Percentiles rank a stretch among this genome's conserved stretches.
These are phyloP conservation scores for Lupinus albus DNA, from an alignment of 306 rosid species.

Conservation along the genomic window DNA sequence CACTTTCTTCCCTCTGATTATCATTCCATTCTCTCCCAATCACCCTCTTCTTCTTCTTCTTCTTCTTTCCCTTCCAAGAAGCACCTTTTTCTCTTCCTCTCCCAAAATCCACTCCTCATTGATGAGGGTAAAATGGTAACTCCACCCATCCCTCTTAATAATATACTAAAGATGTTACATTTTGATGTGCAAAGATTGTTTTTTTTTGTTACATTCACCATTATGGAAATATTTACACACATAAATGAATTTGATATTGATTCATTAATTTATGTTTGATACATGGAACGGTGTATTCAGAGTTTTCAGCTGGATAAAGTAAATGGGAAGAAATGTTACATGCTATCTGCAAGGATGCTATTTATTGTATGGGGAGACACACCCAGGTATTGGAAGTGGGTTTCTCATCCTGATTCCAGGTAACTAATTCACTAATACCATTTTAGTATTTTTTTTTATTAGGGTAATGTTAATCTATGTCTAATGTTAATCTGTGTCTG, in stretches of 20 bases:
- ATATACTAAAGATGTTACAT: too few relatives aligned
- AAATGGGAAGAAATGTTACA: constrained; percentile 71
- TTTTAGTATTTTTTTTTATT: too few relatives aligned
- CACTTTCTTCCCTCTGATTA: constrained; percentile 60
- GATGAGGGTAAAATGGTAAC: constrained; percentile 65
- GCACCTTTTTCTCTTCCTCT: constrained; percentile 55
- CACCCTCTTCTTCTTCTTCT: neutral
- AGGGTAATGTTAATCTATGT: too few relatives aligned
- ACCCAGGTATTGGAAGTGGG: constrained; percentile 78
- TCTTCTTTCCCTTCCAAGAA: constrained; percentile 51
- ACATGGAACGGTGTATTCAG: constrained; percentile 41
- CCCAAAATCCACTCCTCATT: constrained; percentile 56
- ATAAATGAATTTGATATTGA: neutral
- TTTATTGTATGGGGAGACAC: constrained; percentile 71
- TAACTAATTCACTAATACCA: neutral
- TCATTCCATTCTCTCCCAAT: constrained; percentile 38
- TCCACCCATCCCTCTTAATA: neutral
- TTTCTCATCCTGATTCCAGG: constrained; percentile 39
- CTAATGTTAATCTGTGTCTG: too few relatives aligned
- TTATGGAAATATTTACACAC: too few relatives aligned
- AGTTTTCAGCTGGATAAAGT: constrained; percentile 68
- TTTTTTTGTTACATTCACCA: too few relatives aligned
- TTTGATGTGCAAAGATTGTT: neutral
- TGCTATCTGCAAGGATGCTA: constrained; percentile 72
- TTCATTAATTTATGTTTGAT: neutral